Evolutionary conservation across 2,329 filamentous ascomycete genomes (phyloP).

Genomic region (Trichoderma lentiforme): DNA sequence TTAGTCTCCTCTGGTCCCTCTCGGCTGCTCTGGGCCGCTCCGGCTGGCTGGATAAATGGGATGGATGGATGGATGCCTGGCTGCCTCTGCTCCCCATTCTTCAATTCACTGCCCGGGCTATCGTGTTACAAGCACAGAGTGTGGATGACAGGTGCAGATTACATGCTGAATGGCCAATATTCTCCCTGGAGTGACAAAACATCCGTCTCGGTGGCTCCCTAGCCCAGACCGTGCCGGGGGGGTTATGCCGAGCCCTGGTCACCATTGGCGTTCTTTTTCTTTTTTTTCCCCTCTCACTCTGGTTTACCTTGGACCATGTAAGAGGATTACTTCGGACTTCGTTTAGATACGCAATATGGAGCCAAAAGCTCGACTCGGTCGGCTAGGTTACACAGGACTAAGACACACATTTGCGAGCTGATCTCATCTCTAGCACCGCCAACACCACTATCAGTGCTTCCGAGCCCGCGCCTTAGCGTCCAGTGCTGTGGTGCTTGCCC

Average conservation of each 20-base stretch:
- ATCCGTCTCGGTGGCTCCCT: not conserved
- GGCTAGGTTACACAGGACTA: not conserved
- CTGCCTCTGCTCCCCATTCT: not conserved
- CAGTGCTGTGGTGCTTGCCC: not conserved
- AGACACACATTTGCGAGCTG: not conserved
- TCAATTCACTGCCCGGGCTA: not conserved
- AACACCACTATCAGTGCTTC: not conserved
- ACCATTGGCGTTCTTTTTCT: not conserved
- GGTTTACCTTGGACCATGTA: not conserved
- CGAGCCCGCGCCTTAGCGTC: not conserved
- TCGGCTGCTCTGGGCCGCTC: not conserved
- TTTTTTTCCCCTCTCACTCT: not conserved
- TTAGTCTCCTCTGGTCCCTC: not conserved
- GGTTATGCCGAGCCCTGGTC: not conserved
- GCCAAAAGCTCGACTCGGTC: not conserved
- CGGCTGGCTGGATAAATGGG: conserved; percentile 1
- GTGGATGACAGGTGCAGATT: not conserved
- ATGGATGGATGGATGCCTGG: not conserved
- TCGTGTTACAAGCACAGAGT: not conserved
- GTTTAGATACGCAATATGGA: not conserved
- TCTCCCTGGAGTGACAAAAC: not conserved
- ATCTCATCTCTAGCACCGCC: not conserved
- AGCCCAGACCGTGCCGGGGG: not conserved
- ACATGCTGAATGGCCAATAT: not conserved
- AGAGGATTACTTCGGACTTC: not conserved